Evolutionary conservation across 108 stramenopile genomes (phyloP).

Genomic region (Schizochytrium sp.): DNA sequence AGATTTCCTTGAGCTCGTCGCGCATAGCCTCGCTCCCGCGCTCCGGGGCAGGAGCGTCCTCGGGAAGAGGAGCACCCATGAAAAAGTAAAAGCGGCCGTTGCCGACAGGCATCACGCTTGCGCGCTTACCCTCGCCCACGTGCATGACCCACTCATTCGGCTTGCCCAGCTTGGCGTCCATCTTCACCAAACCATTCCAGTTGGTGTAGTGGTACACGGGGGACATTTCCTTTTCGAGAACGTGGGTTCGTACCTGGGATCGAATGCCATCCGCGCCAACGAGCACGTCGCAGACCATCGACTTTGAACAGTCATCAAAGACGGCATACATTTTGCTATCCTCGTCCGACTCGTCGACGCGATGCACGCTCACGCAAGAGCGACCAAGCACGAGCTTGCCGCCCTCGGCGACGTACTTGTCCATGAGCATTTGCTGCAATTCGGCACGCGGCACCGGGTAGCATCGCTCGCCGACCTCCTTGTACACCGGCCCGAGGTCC

Average conservation of each 20-base stretch:
- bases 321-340: neutral
- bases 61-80: neutral
- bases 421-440: slow-evolving; percentile 4
- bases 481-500: neutral
- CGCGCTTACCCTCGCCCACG: slow-evolving; percentile 19
- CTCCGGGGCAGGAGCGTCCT: neutral
- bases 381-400: neutral
- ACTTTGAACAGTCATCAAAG: slow-evolving; percentile 1
- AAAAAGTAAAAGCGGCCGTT: slow-evolving; percentile 4
- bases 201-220: slow-evolving; percentile 12
- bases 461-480: neutral
- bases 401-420: neutral
- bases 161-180: neutral
- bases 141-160: neutral
- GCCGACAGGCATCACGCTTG: neutral
- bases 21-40: neutral
- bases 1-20: slow-evolving; percentile 5
- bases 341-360: neutral
- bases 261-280: neutral
- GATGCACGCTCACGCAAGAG: neutral
- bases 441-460: slow-evolving; percentile 14
- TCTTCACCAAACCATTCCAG: neutral
- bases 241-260: neutral
- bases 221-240: neutral
- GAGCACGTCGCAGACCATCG: neutral